Percentiles rank a stretch among this genome's conserved stretches.
Conservation (phyloP, 83 land plant genomes). For the Picea mariana region DNA sequence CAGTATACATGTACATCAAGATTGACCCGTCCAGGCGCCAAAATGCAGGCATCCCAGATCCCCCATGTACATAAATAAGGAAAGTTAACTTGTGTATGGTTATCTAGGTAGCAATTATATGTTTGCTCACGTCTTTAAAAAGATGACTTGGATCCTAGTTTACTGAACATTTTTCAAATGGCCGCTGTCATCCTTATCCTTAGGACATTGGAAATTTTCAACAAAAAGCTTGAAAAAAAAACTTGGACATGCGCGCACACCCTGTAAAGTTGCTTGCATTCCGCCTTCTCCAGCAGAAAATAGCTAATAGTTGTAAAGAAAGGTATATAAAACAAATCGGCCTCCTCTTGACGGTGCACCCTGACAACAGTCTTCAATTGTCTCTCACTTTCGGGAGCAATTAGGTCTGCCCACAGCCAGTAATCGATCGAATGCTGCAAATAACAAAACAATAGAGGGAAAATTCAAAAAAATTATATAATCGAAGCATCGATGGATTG, state of each 20-base stretch:
- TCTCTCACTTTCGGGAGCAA: constrained; percentile 79
- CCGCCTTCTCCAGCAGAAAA: constrained; percentile 80
- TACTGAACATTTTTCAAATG: background rate
- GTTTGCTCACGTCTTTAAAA: too few species aligned
- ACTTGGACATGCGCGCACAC: constrained; percentile 75
- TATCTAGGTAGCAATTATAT: too few species aligned
- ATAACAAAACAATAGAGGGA: constrained; percentile 6
- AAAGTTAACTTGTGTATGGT: too few species aligned
- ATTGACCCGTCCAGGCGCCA: too few species aligned
- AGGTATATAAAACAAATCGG: constrained; percentile 90
- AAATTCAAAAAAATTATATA: too few species aligned
- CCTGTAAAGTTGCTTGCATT: constrained; percentile 92
- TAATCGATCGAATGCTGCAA: constrained; percentile 93
- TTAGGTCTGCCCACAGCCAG: constrained; percentile 95
- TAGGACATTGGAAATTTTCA: background rate
- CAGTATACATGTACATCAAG: too few species aligned
- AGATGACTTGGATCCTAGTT: background rate
- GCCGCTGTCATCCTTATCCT: too few species aligned
- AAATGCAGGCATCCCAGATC: too few species aligned
- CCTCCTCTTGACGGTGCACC: constrained; percentile 77
- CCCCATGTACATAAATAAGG: too few species aligned
- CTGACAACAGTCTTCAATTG: constrained; percentile 73
- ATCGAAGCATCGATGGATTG: background rate
- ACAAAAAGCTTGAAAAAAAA: constrained; percentile 30
- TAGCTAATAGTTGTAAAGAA: constrained; percentile 96